A percentile compares a stretch with the other conserved stretches of the same genome.
These are phyloP conservation scores for Marsdenia floribunda DNA, from an alignment of 257 asterid species.

Conservation along the genomic window DNA sequence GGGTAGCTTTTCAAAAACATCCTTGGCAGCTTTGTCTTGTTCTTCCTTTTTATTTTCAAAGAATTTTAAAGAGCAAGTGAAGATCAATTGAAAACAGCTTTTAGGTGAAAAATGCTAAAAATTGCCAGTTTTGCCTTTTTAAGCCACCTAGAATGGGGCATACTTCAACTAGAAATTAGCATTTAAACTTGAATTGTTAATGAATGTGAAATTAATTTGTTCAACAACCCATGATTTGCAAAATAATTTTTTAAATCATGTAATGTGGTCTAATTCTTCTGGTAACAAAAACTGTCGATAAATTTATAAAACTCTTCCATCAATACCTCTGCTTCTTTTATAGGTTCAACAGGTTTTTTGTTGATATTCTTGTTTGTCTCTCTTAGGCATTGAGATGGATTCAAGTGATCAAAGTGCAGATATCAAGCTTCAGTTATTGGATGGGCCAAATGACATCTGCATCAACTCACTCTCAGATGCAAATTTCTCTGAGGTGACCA, in stretches of 20 bases:
- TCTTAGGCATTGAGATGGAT: slow-evolving; percentile 39
- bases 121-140: too few species aligned
- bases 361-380: not conserved
- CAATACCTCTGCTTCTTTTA: not conserved
- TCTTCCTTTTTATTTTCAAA: too few species aligned
- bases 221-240: too few species aligned
- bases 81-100: too few species aligned
- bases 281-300: not conserved
- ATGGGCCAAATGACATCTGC: slow-evolving; percentile 33
- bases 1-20: too few species aligned
- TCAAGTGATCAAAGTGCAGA: slow-evolving; percentile 25
- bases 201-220: not conserved
- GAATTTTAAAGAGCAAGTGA: too few species aligned
- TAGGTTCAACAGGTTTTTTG: not conserved
- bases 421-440: slow-evolving; percentile 33
- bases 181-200: not conserved
- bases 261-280: not conserved
- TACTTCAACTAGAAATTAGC: too few species aligned
- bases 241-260: not conserved
- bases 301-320: not conserved
- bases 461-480: slow-evolving; percentile 36
- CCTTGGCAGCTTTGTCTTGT: too few species aligned
- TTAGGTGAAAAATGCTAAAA: too few species aligned
- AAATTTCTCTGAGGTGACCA: slow-evolving; percentile 43
- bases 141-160: too few species aligned